Conservation (phyloP, 2,329 filamentous ascomycete species). For the Penicillium sp. region DNA sequence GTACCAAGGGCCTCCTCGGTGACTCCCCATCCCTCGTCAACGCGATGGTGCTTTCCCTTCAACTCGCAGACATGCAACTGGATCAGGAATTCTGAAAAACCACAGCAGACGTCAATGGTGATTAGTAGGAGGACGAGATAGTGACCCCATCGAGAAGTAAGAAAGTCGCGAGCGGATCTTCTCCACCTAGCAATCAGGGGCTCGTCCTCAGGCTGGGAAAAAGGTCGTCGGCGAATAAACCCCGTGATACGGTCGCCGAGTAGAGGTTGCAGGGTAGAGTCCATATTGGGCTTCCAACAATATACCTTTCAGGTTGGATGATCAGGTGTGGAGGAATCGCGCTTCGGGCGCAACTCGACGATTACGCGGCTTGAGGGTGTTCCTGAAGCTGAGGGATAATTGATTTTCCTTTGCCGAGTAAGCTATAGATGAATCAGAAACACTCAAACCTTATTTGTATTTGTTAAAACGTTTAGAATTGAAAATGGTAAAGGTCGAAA, state of each 20-base stretch:
- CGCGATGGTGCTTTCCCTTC: conserved; percentile 25
- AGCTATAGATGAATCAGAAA: background rate
- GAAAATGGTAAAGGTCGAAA: too few species aligned
- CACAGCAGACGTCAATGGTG: conserved; percentile 51
- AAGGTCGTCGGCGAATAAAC: background rate
- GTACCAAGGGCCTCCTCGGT: conserved; percentile 50
- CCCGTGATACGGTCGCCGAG: background rate
- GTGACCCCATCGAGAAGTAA: conserved; percentile 51
- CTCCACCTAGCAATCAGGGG: conserved; percentile 8
- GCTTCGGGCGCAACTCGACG: background rate
- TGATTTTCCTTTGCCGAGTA: background rate
- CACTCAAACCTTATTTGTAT: background rate
- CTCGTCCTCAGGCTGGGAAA: background rate
- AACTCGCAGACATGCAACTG: conserved; percentile 51
- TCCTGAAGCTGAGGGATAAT: background rate
- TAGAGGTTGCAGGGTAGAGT: background rate
- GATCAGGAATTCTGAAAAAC: conserved; percentile 55
- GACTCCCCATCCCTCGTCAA: conserved; percentile 31
- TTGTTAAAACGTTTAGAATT: background rate
- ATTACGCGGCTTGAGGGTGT: background rate
- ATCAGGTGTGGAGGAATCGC: background rate
- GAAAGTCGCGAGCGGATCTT: conserved; percentile 27
- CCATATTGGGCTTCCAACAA: background rate
- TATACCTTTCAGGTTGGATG: background rate
- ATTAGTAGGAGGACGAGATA: conserved; percentile 53